Percentiles rank a stretch among this genome's conserved stretches.
Conservation (phyloP, 257 asterid genomes). For the Capsicum baccatum region DNA sequence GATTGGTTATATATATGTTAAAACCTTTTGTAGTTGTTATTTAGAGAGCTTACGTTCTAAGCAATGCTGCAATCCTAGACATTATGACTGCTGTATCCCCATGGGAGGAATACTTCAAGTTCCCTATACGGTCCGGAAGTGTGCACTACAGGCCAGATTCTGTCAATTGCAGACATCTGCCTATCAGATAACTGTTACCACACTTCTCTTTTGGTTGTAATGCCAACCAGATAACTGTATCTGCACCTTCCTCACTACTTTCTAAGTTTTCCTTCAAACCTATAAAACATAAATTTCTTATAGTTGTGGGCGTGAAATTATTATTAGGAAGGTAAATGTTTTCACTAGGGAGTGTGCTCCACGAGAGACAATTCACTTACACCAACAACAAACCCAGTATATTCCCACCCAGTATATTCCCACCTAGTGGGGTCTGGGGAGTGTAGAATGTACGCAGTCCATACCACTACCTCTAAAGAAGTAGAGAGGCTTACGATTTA, state of each 20-base stretch:
- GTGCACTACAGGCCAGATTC: constrained; percentile 23
- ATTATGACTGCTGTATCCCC: background rate
- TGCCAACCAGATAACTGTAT: constrained; percentile 81
- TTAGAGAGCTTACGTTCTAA: no score
- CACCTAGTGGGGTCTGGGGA: no score
- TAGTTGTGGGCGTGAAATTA: background rate
- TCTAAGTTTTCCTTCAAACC: constrained; percentile 81
- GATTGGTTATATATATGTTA: no score
- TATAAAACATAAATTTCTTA: constrained; percentile 32
- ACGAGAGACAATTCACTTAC: constrained; percentile 25
- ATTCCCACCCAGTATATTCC: no score
- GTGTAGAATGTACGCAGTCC: no score
- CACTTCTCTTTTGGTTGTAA: constrained; percentile 81
- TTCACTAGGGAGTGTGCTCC: background rate
- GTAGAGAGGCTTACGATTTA: constrained; percentile 44
- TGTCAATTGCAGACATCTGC: constrained; percentile 77
- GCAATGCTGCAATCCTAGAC: background rate
- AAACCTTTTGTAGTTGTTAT: no score
- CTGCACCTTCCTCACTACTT: constrained; percentile 88
- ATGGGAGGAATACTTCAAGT: background rate
- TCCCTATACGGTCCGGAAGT: background rate
- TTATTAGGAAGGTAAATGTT: background rate
- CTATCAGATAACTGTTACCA: constrained; percentile 57
- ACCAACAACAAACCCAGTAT: no score
- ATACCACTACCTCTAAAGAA: no score